Conservation (phyloP, 2,329 filamentous ascomycete genomes). For the Emergomyces pasteurianus region DNA sequence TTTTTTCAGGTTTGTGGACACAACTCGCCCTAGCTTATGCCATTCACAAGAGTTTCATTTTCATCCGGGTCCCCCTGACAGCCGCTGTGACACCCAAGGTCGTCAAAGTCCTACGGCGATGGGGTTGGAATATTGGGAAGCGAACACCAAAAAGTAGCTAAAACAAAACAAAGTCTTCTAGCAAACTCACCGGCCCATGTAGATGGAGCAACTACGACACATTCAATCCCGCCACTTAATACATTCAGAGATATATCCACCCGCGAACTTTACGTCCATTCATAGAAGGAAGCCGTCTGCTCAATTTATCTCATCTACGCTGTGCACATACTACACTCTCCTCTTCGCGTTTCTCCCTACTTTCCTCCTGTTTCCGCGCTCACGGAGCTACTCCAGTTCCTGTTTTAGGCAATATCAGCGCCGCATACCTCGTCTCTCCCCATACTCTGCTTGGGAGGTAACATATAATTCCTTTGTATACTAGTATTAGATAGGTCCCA, state of each 20-base stretch:
- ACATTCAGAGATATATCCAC: not conserved
- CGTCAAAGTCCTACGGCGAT: constrained; percentile 73
- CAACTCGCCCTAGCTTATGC: constrained; percentile 89
- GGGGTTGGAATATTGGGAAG: constrained; percentile 94
- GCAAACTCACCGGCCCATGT: not conserved
- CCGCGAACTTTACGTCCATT: not conserved
- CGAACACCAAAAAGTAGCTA: constrained; percentile 36
- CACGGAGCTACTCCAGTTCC: not conserved
- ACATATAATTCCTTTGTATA: not conserved
- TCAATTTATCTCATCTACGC: not conserved
- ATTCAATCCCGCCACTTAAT: not conserved
- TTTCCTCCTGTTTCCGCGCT: not conserved
- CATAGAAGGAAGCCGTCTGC: not conserved
- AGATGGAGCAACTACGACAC: not conserved
- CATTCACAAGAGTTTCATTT: constrained; percentile 96
- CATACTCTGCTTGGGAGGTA: not conserved
- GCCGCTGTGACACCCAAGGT: constrained; percentile 86
- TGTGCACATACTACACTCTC: not conserved
- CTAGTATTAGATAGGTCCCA: not conserved
- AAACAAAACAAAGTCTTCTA: not conserved
- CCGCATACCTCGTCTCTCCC: not conserved
- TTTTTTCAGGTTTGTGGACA: constrained; percentile 53
- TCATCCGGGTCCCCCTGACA: constrained; percentile 84
- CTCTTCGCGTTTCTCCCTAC: not conserved
- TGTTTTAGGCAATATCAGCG: not conserved